A percentile compares a stretch with the other conserved stretches of the same genome.
phyloP scores from a whole-genome alignment of 192 early-diverging fungal genomes.

The Backusella australiensis region DNA sequence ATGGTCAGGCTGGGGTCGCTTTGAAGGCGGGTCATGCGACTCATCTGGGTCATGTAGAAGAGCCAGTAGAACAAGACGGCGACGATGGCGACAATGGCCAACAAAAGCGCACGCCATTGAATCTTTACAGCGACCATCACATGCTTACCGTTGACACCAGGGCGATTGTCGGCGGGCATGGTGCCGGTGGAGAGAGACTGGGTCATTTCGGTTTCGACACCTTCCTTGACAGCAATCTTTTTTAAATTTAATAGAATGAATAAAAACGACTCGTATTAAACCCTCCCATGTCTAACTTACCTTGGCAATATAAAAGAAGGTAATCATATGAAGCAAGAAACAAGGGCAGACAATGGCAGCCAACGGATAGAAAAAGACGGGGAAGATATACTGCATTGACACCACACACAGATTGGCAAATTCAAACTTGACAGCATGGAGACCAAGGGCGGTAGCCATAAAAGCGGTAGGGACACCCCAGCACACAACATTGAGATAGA shows the following conservation, averaged over 20 bases:
- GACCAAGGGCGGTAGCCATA: slow-evolving; percentile 34
- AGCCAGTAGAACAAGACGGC: slow-evolving; percentile 54
- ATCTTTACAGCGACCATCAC: slow-evolving; percentile 50
- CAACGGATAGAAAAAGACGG: slow-evolving; percentile 53
- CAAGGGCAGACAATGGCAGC: slow-evolving; percentile 47
- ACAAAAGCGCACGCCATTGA: slow-evolving; percentile 53
- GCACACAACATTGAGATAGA: slow-evolving; percentile 39
- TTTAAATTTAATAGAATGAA: not conserved
- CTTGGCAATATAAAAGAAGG: slow-evolving; percentile 51
- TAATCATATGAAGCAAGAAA: slow-evolving; percentile 48
- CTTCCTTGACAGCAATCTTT: slow-evolving; percentile 30
- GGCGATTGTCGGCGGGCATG: not conserved
- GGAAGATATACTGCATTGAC: slow-evolving; percentile 33
- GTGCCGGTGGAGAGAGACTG: slow-evolving; percentile 13
- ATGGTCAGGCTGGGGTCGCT: slow-evolving; percentile 11
- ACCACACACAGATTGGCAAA: slow-evolving; percentile 52
- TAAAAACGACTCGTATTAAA: not conserved
- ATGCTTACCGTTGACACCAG: slow-evolving; percentile 29
- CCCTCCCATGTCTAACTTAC: not conserved
- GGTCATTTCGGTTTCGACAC: slow-evolving; percentile 30
- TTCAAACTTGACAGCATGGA: slow-evolving; percentile 44
- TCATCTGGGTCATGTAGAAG: slow-evolving; percentile 48
- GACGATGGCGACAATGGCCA: slow-evolving; percentile 36
- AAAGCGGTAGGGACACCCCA: slow-evolving; percentile 46
- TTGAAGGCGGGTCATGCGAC: slow-evolving; percentile 20